Evolutionary conservation across 352 stramenopile species (phyloP).

Genomic region (Phytophthora pisi): DNA sequence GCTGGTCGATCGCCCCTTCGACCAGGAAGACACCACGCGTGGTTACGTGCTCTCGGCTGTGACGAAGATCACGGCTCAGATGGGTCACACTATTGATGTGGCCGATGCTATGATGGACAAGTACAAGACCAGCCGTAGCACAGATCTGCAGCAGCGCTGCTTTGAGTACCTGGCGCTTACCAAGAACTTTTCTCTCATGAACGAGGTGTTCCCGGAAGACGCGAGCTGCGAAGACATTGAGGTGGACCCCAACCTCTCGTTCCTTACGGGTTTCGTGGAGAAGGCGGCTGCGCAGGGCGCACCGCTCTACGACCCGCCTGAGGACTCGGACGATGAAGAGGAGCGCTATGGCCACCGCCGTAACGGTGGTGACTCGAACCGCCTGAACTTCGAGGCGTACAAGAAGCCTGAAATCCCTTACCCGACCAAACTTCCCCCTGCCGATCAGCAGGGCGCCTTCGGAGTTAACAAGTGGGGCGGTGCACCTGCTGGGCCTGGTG

Average conservation of each 20-base stretch:
- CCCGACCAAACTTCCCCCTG: conserved; percentile 70
- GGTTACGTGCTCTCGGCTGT: conserved; percentile 96
- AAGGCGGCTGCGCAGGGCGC: conserved; percentile 92
- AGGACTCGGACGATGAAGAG: conserved; percentile 95
- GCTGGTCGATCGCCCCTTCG: conserved; percentile 87
- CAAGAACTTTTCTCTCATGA: conserved; percentile 92
- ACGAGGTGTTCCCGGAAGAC: conserved; percentile 96
- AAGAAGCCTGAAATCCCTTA: conserved; percentile 92
- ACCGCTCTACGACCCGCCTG: conserved; percentile 93
- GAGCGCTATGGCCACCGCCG: conserved; percentile 81
- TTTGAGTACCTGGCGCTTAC: conserved; percentile 97
- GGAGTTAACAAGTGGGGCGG: conserved; percentile 69
- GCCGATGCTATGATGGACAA: conserved; percentile 96
- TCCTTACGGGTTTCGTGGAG: conserved; percentile 95
- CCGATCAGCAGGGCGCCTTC: conserved; percentile 55
- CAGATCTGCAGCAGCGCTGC: conserved; percentile 98
- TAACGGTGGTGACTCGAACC: conserved; percentile 56
- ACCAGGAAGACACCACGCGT: conserved; percentile 93
- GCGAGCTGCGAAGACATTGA: conserved; percentile 95
- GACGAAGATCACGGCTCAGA: conserved; percentile 98
- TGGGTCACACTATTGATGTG: conserved; percentile 88
- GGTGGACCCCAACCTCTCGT: conserved; percentile 95
- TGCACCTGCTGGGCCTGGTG: conserved; percentile 34
- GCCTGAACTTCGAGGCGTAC: conserved; percentile 89
- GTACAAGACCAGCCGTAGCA: conserved; percentile 95